phyloP scores from a whole-genome alignment of 2,329 filamentous ascomycete species.

The Tricladium varicosporioides region DNA sequence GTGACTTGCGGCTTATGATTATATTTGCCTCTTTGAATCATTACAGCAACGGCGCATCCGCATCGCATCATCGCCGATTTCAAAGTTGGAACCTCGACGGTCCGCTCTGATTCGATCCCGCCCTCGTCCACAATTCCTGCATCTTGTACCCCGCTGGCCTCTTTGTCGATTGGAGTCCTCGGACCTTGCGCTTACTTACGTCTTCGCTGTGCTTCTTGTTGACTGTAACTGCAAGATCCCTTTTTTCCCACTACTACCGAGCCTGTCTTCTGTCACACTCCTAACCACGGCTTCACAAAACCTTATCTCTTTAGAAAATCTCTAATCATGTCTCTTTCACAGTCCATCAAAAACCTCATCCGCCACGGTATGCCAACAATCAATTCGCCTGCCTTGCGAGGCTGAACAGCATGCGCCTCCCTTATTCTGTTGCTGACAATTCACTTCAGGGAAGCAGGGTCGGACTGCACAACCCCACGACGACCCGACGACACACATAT shows the following conservation, averaged over 20 bases:
- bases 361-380: slow-evolving; percentile 64
- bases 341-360: slow-evolving; percentile 97
- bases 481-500: slow-evolving; percentile 47
- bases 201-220: no score
- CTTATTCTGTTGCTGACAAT: slow-evolving; percentile 34
- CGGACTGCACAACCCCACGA: slow-evolving; percentile 62
- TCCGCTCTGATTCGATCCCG: no score
- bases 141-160: not conserved
- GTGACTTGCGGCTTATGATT: not conserved
- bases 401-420: slow-evolving; percentile 2
- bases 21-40: not conserved
- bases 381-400: not conserved
- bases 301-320: not conserved
- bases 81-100: no score
- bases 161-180: not conserved
- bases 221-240: no score
- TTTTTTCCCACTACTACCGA: not conserved
- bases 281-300: not conserved
- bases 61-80: not conserved
- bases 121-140: no score
- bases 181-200: not conserved
- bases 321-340: slow-evolving; percentile 67
- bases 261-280: not conserved
- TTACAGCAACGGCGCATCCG: not conserved
- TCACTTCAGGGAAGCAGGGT: slow-evolving; percentile 74